Conservation (phyloP, 2,329 filamentous ascomycete genomes). For the Phialophora chinensis region DNA sequence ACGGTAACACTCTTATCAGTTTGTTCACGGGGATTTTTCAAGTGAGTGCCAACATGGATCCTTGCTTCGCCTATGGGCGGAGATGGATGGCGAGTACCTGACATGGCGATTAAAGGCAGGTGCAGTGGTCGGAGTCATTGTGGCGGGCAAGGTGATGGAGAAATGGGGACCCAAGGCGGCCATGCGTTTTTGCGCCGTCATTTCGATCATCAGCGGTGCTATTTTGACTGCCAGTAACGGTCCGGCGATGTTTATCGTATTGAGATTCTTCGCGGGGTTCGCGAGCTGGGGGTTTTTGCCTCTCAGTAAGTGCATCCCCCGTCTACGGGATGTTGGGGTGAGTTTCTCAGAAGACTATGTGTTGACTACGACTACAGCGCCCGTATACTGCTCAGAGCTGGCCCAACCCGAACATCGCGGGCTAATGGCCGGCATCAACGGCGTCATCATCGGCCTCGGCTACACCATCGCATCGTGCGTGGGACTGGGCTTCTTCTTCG, state of each 20-base stretch:
- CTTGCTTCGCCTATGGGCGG: too few relatives aligned
- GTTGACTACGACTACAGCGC: background rate
- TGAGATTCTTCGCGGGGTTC: conserved; percentile 9
- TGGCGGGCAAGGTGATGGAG: conserved; percentile 9
- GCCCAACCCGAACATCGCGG: conserved; percentile 14
- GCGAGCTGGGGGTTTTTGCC: conserved; percentile 1
- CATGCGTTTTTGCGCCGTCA: conserved; percentile 5
- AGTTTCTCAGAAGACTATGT: background rate
- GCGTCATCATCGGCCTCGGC: conserved; percentile 12
- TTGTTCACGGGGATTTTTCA: conserved; percentile 16
- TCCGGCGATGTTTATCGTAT: conserved; percentile 17
- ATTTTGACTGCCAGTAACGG: conserved; percentile 12
- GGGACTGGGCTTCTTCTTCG: conserved; percentile 17
- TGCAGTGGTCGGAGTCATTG: too few relatives aligned
- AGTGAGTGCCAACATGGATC: conserved; percentile 7
- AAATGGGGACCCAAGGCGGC: conserved; percentile 5
- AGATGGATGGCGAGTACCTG: too few relatives aligned
- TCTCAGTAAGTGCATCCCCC: conserved; percentile 8
- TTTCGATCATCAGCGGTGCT: conserved; percentile 8
- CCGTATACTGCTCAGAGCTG: conserved; percentile 13
- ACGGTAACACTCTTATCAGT: conserved; percentile 4
- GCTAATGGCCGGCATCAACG: conserved; percentile 11
- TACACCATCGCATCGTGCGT: conserved; percentile 14
- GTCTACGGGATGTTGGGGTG: background rate
- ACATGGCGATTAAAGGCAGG: too few relatives aligned